These are phyloP conservation scores for Magnaporthiopsis rhizophila DNA, from an alignment of 2,329 filamentous ascomycete genomes.

Conservation along the genomic window DNA sequence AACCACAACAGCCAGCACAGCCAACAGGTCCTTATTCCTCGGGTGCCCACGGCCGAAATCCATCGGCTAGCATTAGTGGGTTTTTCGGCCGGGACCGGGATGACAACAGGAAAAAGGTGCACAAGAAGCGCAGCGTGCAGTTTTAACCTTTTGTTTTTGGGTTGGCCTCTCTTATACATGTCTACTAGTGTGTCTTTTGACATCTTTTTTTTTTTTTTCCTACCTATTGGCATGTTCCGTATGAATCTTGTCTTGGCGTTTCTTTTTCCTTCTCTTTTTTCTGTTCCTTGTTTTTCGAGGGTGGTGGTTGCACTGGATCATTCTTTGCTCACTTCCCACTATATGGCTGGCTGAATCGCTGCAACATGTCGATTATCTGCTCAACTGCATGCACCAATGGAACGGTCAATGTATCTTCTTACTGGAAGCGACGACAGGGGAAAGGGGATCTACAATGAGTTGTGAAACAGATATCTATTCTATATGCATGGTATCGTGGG, in stretches of 20 bases:
- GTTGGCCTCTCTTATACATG: background rate
- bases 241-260: background rate
- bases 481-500: background rate
- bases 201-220: background rate
- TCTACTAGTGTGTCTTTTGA: background rate
- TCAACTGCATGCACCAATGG: too few relatives aligned
- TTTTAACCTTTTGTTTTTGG: conserved; percentile 16
- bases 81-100: conserved; percentile 17
- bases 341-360: too few relatives aligned
- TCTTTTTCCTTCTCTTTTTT: too few relatives aligned
- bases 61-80: conserved; percentile 16
- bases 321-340: too few relatives aligned
- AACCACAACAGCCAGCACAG: conserved; percentile 13
- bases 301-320: too few relatives aligned
- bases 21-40: conserved; percentile 12
- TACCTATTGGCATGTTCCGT: background rate
- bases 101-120: conserved; percentile 19
- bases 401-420: too few relatives aligned
- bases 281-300: too few relatives aligned
- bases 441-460: too few relatives aligned
- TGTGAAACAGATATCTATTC: background rate
- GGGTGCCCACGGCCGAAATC: conserved; percentile 11
- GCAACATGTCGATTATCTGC: too few relatives aligned
- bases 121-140: conserved; percentile 27
- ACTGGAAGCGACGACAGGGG: too few relatives aligned